Percentiles rank a stretch among this genome's conserved stretches.
Evolutionary conservation across 2,329 filamentous ascomycete genomes (phyloP).

Genomic region (Colletotrichum graminicola): DNA sequence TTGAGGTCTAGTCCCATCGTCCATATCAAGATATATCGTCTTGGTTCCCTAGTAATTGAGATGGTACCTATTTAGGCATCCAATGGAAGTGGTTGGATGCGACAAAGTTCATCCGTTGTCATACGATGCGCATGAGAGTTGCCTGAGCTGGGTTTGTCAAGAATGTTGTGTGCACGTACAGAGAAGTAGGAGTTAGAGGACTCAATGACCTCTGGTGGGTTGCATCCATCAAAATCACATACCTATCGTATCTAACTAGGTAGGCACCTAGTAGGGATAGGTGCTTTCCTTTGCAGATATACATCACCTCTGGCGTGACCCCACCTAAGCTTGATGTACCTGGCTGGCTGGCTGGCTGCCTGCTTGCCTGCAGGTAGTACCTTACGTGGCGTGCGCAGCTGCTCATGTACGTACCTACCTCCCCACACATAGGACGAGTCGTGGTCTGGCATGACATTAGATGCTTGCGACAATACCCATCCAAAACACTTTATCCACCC

Average conservation of each 20-base stretch:
- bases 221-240: not conserved
- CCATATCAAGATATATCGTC: not conserved
- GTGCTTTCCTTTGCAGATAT: too few relatives aligned
- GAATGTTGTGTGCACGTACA: not conserved
- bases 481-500: slow-evolving; percentile 30
- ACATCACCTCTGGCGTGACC: not conserved
- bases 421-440: not conserved
- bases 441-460: slow-evolving; percentile 27
- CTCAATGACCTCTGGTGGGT: not conserved
- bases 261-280: too few relatives aligned
- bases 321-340: not conserved
- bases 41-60: not conserved
- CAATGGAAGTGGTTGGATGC: not conserved
- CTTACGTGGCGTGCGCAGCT: not conserved
- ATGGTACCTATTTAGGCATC: not conserved
- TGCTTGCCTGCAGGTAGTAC: not conserved
- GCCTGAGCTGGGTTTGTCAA: not conserved
- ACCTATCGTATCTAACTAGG: not conserved
- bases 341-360: not conserved
- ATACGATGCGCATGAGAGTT: not conserved
- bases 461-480: slow-evolving; percentile 38
- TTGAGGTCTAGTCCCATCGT: not conserved
- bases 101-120: not conserved
- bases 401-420: not conserved
- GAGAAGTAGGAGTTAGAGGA: not conserved